phyloP scores from a whole-genome alignment of 2,329 filamentous ascomycete genomes.

The Rutstroemia sp. region DNA sequence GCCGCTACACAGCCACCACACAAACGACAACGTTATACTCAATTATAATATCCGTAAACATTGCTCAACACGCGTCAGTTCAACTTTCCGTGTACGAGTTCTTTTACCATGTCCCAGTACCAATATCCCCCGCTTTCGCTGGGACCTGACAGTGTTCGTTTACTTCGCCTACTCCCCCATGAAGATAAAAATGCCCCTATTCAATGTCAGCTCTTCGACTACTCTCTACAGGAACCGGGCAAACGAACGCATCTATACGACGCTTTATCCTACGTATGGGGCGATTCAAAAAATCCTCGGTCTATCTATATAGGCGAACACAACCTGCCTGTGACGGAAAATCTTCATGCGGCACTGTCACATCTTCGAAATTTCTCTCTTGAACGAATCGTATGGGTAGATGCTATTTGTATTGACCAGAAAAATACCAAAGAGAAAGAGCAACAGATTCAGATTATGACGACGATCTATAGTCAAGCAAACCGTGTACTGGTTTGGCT shows the following conservation, averaged over 20 bases:
- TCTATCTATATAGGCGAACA: neutral
- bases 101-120: no score
- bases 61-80: no score
- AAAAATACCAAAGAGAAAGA: neutral
- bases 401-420: no score
- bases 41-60: no score
- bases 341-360: neutral
- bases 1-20: no score
- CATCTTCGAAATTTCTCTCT: neutral
- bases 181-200: neutral
- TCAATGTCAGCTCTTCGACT: slow-evolving; percentile 4
- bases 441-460: slow-evolving; percentile 9
- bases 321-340: neutral
- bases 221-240: slow-evolving; percentile 11
- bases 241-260: slow-evolving; percentile 9
- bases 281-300: neutral
- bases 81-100: no score
- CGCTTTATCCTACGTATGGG: neutral
- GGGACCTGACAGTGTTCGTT: neutral
- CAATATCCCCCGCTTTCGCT: neutral
- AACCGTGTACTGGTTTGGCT: slow-evolving; percentile 6
- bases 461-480: slow-evolving; percentile 9
- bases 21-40: no score
- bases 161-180: slow-evolving; percentile 9
- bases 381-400: neutral